Evolutionary conservation across 805 yeast genomes (phyloP).

Genomic region (Barnettozyma pratensis): DNA sequence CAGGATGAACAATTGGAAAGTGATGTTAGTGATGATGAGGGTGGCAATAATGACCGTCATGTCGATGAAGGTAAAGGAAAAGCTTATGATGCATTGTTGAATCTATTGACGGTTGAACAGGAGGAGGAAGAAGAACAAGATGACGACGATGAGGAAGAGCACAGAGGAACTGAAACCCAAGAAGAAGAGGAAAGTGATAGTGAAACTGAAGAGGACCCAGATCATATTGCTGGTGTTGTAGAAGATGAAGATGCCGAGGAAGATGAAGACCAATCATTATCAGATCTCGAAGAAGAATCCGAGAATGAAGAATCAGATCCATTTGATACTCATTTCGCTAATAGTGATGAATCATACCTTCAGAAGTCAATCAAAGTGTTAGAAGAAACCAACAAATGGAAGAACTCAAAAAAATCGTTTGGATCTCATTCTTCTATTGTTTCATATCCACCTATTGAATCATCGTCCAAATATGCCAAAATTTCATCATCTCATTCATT

Average conservation of each 20-base stretch:
- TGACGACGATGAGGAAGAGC: conserved; percentile 13
- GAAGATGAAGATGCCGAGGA: conserved; percentile 20
- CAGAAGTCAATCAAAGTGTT: conserved; percentile 33
- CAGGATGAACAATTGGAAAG: conserved; percentile 7
- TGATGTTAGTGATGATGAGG: neutral
- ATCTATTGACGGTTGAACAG: conserved; percentile 50
- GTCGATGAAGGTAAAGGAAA: conserved; percentile 26
- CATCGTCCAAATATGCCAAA: conserved; percentile 14
- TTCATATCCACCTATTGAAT: conserved; percentile 25
- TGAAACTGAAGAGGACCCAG: conserved; percentile 25
- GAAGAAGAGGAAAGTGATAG: conserved; percentile 31
- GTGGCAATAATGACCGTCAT: neutral
- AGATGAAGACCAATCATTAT: conserved; percentile 12
- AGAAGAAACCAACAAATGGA: conserved; percentile 17
- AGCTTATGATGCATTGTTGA: conserved; percentile 64
- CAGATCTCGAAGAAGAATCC: conserved; percentile 26
- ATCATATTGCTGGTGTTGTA: conserved; percentile 18
- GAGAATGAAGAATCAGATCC: conserved; percentile 55
- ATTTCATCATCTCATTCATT: conserved; percentile 20
- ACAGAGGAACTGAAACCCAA: conserved; percentile 21
- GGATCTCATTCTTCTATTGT: conserved; percentile 16
- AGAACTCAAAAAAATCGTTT: conserved; percentile 19
- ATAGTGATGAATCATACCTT: conserved; percentile 30
- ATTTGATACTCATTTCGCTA: conserved; percentile 70
- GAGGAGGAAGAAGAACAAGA: conserved; percentile 15